Conservation (phyloP, 2,329 filamentous ascomycete species). For the Botrytis pseudocinerea region DNA sequence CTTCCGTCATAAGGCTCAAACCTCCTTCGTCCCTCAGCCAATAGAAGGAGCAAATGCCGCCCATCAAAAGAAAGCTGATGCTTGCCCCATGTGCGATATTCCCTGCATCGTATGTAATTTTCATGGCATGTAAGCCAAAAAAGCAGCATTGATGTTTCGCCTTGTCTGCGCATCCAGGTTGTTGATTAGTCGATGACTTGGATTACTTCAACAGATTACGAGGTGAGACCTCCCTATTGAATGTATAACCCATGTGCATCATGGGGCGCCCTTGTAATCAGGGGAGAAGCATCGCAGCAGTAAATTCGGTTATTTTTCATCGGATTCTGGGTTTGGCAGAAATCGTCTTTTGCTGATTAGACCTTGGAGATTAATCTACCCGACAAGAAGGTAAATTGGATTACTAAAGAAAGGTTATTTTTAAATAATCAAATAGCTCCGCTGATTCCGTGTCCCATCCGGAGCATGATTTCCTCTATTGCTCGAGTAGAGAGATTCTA, state of each 20-base stretch:
- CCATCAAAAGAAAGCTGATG: conserved; percentile 19
- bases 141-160: conserved; percentile 18
- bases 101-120: conserved; percentile 14
- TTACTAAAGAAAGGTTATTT: not conserved
- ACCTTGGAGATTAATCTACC: conserved; percentile 1
- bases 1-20: conserved; percentile 22
- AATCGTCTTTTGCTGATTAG: conserved; percentile 8
- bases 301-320: conserved; percentile 14
- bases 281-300: not conserved
- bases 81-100: conserved; percentile 18
- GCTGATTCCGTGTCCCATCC: not conserved
- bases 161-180: conserved; percentile 3
- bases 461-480: not conserved
- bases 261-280: conserved; percentile 4
- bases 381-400: conserved; percentile 8
- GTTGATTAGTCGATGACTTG: conserved; percentile 1
- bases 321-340: conserved; percentile 19
- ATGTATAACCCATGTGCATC: not conserved
- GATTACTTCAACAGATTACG: conserved; percentile 12
- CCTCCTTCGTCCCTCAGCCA: conserved; percentile 4
- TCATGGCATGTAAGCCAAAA: conserved; percentile 17
- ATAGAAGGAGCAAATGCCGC: not conserved
- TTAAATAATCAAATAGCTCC: not conserved
- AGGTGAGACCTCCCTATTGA: not conserved
- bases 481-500: not conserved